Evolutionary conservation across 208 protist genomes (phyloP).

Genomic region (Leishmania major): DNA sequence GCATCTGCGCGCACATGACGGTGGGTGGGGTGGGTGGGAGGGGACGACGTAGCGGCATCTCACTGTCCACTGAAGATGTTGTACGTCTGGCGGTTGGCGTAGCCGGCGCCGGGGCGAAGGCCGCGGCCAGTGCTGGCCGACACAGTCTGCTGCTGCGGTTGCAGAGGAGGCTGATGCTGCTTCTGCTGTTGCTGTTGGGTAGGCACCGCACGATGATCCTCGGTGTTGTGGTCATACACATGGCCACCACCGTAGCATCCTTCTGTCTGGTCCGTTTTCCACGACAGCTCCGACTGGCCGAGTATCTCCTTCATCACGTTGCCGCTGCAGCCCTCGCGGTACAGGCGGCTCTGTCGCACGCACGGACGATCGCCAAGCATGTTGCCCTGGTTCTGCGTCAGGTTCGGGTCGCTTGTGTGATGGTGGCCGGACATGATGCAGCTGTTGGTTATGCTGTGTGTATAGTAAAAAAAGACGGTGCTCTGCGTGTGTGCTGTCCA

Average conservation of each 20-base stretch:
- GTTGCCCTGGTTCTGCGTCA: constrained; percentile 91
- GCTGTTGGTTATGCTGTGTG: not conserved
- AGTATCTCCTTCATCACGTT: constrained; percentile 90
- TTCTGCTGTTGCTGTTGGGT: constrained; percentile 22
- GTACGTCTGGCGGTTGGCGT: constrained; percentile 86
- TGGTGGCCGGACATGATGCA: constrained; percentile 61
- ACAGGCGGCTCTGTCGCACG: constrained; percentile 84
- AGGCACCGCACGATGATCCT: constrained; percentile 33
- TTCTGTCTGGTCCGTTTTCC: constrained; percentile 77
- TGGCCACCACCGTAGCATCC: constrained; percentile 74
- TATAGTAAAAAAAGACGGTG: not conserved
- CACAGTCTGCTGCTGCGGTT: constrained; percentile 13
- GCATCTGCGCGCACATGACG: too few species aligned
- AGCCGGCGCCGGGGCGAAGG: constrained; percentile 68
- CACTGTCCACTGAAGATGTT: constrained; percentile 88
- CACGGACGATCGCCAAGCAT: constrained; percentile 84
- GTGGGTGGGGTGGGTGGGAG: not conserved
- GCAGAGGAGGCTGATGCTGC: constrained; percentile 23
- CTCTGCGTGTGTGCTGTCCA: not conserved
- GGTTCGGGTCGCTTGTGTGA: constrained; percentile 55
- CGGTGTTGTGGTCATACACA: constrained; percentile 76
- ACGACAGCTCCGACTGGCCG: constrained; percentile 79
- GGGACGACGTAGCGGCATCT: not conserved
- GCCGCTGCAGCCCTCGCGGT: constrained; percentile 77
- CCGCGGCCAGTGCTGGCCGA: constrained; percentile 53